Evolutionary conservation across 2,329 filamentous ascomycete genomes (phyloP), one percentile per base, ranked within the genome.

Genomic region (Phialophora chinensis): DNA sequence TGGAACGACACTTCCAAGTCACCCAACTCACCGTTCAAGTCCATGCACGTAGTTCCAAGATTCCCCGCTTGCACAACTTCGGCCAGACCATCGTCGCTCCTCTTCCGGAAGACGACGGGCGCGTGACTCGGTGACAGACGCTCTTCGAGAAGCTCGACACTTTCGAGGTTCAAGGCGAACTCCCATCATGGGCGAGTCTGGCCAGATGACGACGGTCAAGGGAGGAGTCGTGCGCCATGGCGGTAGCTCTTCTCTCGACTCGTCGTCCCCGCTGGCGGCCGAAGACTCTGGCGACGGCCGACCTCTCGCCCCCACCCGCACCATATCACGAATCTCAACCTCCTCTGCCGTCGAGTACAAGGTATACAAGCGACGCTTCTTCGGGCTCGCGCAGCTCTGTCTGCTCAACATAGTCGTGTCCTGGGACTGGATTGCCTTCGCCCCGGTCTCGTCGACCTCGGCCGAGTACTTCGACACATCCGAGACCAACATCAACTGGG

Each of bases 391-490:
- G 25, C 91, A 97, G 78, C 80, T 98, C 75, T 90, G 93, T 6
- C 79, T 98, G 74, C 83, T 98, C 79, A 99, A 98, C 77, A 90
- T 97, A 63, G 87, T 98, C 67, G 90, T 97, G 50, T 96, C 91
- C 75, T 98, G 94, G 94, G 92, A 96, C 86, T 98, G 94, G 94
- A 86, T 98, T 73, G 95, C 93, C 6, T 97, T 93, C 78, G 90
- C 93, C 1, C 90, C 94, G 49, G 89, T 97, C 35, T 92, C 92
- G 1, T 86, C 86, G 38, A 87, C 89, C 25, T 86, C 92, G 1
- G 88, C 93, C 0, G 73, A 83, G 27, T 97, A 93, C 81, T 98
- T 96, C 76, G 72, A 81, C 60, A 91, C 93, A 12, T 85, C 84
- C 38, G 88, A 93, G 74, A 88, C 87, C 17, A 86, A 87, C 35